Percentiles rank a stretch among this genome's conserved stretches.
phyloP scores from a whole-genome alignment of 768 basidiomycete species.

The Termitomyces sp. region DNA sequence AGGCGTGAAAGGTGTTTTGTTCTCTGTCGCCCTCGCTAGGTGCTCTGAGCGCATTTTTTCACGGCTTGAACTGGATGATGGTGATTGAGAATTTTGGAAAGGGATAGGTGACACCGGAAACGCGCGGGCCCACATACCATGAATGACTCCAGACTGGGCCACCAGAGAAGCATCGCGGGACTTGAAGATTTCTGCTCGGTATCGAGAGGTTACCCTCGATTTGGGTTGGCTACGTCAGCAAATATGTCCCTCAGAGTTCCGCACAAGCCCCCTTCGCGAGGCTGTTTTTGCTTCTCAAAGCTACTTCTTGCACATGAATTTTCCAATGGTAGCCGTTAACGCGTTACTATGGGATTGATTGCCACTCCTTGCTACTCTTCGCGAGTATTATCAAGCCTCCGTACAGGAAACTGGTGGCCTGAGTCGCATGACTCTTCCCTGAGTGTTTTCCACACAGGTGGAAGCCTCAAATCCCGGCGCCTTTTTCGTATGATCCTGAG shows the following conservation, averaged over 20 bases:
- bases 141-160: conserved; percentile 15
- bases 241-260: conserved; percentile 11
- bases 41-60: conserved; percentile 9
- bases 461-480: conserved; percentile 46
- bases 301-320: conserved; percentile 21
- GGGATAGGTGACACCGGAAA: conserved; percentile 51
- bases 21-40: conserved; percentile 21
- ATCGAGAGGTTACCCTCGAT: conserved; percentile 42
- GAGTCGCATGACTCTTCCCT: conserved; percentile 44
- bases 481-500: conserved; percentile 44
- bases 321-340: conserved; percentile 10
- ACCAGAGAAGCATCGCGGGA: conserved; percentile 56
- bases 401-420: conserved; percentile 35
- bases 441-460: conserved; percentile 16
- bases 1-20: conserved; percentile 13
- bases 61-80: conserved; percentile 16
- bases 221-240: conserved; percentile 2
- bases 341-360: conserved; percentile 5
- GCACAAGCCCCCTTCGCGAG: conserved; percentile 8
- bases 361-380: conserved; percentile 1
- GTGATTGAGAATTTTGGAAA: conserved; percentile 15
- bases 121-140: conserved; percentile 29
- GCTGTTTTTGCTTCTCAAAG: conserved; percentile 21
- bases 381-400: conserved; percentile 27
- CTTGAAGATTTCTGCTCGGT: conserved; percentile 14